Percentiles rank a stretch among this genome's conserved stretches.
phyloP scores from a whole-genome alignment of 495 filamentous ascomycete genomes.

The Daldinia grandis region DNA sequence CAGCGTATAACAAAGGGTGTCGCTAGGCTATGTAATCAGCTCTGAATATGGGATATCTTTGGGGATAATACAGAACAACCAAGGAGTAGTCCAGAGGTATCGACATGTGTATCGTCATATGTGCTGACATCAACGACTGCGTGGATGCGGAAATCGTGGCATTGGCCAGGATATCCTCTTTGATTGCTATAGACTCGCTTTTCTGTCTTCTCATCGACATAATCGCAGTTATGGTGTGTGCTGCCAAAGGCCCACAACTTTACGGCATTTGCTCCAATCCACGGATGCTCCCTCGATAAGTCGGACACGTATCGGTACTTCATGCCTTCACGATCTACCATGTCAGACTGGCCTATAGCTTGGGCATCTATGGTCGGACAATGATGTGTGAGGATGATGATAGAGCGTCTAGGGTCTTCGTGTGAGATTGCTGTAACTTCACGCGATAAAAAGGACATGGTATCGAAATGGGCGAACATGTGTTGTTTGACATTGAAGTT shows the following conservation, averaged over 20 bases:
- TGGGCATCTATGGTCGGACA: not conserved
- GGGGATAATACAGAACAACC: not conserved
- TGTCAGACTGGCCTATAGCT: not conserved
- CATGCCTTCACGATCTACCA: not conserved
- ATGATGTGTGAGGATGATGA: constrained; percentile 21
- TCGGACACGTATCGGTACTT: not conserved
- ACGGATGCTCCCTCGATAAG: not conserved
- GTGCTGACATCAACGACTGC: constrained; percentile 7
- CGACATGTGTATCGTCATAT: not conserved
- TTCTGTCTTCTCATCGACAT: not conserved
- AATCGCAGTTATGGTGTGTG: constrained; percentile 11
- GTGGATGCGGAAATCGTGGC: not conserved
- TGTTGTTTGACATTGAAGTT: not conserved
- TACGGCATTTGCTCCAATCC: not conserved
- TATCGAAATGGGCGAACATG: not conserved
- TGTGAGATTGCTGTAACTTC: not conserved
- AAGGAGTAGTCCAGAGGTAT: not conserved
- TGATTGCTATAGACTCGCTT: constrained; percentile 18
- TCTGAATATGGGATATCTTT: not conserved
- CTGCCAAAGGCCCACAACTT: constrained; percentile 20
- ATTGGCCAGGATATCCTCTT: not conserved
- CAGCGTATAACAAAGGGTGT: not conserved
- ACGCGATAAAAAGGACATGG: not conserved
- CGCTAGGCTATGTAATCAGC: not conserved
- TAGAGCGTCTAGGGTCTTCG: not conserved